Evolutionary conservation across 495 filamentous ascomycete species (phyloP).

Genomic region (Xylaria castorea): DNA sequence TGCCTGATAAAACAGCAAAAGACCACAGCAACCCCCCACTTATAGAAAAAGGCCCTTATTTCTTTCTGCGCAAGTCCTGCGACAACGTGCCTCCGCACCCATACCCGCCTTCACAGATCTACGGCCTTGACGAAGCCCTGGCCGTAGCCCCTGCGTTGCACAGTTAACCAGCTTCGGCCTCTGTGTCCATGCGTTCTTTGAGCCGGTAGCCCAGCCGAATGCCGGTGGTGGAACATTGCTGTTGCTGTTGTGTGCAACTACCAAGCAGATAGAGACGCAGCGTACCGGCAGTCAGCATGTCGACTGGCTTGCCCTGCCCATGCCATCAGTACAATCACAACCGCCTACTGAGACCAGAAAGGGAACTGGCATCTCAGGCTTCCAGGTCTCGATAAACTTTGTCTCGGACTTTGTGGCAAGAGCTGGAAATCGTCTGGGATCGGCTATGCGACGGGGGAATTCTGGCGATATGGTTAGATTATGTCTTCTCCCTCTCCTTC

Average conservation of each 20-base stretch:
- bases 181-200: conserved; percentile 24
- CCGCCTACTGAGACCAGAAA: conserved; percentile 21
- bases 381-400: neutral
- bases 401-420: neutral
- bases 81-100: neutral
- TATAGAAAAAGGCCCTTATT: conserved; percentile 4
- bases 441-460: neutral
- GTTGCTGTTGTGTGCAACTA: conserved; percentile 14
- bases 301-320: conserved; percentile 37
- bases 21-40: neutral
- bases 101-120: neutral
- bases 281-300: conserved; percentile 39
- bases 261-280: conserved; percentile 20
- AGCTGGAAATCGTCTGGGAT: neutral
- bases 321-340: conserved; percentile 21
- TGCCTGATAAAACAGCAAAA: neutral
- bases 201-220: conserved; percentile 8
- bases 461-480: conserved; percentile 26
- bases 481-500: neutral
- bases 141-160: neutral
- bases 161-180: neutral
- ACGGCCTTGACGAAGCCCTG: neutral
- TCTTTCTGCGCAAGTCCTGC: conserved; percentile 13
- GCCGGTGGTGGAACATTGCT: conserved; percentile 14
- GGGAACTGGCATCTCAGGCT: conserved; percentile 18